Conservation (phyloP, 2,329 filamentous ascomycete species). For the Sodiomyces alkalinus region DNA sequence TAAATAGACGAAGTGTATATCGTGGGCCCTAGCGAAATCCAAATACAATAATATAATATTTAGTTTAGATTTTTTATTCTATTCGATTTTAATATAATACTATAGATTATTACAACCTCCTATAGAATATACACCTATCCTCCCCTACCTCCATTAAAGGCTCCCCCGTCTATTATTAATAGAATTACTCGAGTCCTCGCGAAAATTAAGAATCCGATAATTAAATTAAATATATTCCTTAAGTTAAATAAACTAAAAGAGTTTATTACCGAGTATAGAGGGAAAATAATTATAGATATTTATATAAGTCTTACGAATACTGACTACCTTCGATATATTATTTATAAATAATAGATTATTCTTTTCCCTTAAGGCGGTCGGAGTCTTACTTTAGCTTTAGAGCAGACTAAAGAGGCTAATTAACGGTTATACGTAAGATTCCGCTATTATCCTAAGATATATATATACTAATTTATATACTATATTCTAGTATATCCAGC, state of each 20-base stretch:
- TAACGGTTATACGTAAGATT: constrained; percentile 3
- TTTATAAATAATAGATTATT: constrained; percentile 1
- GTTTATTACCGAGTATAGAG: not conserved
- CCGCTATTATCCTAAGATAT: constrained; percentile 5
- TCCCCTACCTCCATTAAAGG: too few relatives aligned
- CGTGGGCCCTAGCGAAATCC: too few relatives aligned
- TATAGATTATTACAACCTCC: too few relatives aligned
- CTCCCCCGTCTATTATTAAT: constrained; percentile 3
- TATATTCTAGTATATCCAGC: not conserved
- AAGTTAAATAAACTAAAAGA: not conserved
- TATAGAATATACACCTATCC: not conserved
- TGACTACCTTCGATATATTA: constrained; percentile 4
- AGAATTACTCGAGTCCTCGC: too few relatives aligned
- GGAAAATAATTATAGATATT: constrained; percentile 3
- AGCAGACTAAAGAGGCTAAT: constrained; percentile 1
- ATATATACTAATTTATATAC: constrained; percentile 5
- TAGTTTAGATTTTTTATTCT: too few relatives aligned
- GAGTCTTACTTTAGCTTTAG: too few relatives aligned
- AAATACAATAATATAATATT: too few relatives aligned
- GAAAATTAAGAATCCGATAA: too few relatives aligned
- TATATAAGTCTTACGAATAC: too few relatives aligned
- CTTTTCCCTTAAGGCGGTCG: not conserved
- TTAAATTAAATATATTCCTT: constrained; percentile 1
- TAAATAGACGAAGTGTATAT: too few relatives aligned
- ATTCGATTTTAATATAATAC: too few relatives aligned